Base-by-base conservation (phyloP, 2,329 filamentous ascomycete genomes). In the Calonectria ilicicola region DNA sequence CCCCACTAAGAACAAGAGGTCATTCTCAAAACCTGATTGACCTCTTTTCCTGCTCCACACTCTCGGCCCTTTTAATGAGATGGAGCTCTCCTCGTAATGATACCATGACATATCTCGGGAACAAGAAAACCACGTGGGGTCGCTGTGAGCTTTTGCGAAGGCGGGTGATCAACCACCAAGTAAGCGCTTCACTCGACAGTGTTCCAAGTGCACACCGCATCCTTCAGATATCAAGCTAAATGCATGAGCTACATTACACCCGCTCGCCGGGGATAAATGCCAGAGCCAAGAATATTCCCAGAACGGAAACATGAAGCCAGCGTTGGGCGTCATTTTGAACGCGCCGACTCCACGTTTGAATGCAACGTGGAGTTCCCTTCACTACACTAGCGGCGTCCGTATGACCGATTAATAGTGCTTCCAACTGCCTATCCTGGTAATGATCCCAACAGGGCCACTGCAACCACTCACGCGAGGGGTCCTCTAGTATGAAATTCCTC, bases 341-440 rank as follows among this genome's bases (percentile, higher is more conserved):
- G 51, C 23, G 8, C 58, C 62, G 51, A 49, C 51, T 53, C 62
- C 68, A 70, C 67, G 67, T 38, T 60, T 10, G 38, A 60, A 65
- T 70, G 60, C 49, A 70, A 65, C 67, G 67, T 65, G 62, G 67
- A 65, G 62, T 42, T 29, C 60, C 27, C 67, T 64, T 21, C 29
- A 15, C 58, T 56, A n/a, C 29, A 29, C 38, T 26, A 66, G 65
- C 60, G 65, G 40, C 58, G 58, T 63, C 47, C 72, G 60, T 67
- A 58, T 29, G 51, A 68, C 66, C 29, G 40, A 58, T 23, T 21
- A 12, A 23, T 47, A 35, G 69, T 75, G 72, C 73, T 75, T 74
- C 49, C 32, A 2, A 51, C 65, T 77, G 60, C 75, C 74, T 72
- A 53, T 69, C 72, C 17, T 5, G 72, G 75, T 27, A 21, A 12